Evolutionary conservation across 129 eudicot genomes (phyloP), one percentile per base, ranked within the genome.

Genomic region (Heracleum sosnowskyi): DNA sequence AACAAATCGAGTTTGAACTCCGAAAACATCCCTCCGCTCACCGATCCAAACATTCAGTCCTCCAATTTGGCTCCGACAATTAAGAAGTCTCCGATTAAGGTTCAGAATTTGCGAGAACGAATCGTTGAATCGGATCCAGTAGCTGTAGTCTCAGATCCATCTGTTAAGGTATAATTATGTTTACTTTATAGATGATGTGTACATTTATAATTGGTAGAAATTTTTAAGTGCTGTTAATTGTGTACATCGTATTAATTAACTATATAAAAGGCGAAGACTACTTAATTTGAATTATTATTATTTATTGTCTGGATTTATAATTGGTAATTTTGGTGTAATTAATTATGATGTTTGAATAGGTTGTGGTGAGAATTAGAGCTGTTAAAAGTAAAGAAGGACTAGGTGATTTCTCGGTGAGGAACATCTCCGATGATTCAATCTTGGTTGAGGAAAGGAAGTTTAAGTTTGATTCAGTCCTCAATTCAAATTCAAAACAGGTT

Each of bases 361-460:
- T 96, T 78, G 82, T 90, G 22, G 97, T 85, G 82, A 92, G 97
- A 77, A 92, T 96, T 53, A 89, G 93, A 79, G 95, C 97, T 79
- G 86, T 83, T 68, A 85, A 86, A 71, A 88, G 77, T 80, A 84
- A 76, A 51, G 87, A 85, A 70, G 84, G 79, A 36, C 24, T 47
- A 28, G 87, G 91, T 11, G 92, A 83, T 82, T 83, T 82, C 40
- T 74, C 83, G 33, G 93, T 92, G 24, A 87, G 78, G 46, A 92
- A 90, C 81, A 90, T 88, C 75, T 83, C 97, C 6, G 89, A 89
- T 7, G 82, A 90, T 85, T 86, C 89, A 9, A 57, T 96, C 13
- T 47, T 81, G 1, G 90, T 90, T 46, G 93, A 90, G 24, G 96
- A 86, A 37, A 82, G 95, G 69, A 87, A 75, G 36, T 90, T 90